phyloP scores from a whole-genome alignment of 495 filamentous ascomycete species.

The Beverwykella pulmonaria region DNA sequence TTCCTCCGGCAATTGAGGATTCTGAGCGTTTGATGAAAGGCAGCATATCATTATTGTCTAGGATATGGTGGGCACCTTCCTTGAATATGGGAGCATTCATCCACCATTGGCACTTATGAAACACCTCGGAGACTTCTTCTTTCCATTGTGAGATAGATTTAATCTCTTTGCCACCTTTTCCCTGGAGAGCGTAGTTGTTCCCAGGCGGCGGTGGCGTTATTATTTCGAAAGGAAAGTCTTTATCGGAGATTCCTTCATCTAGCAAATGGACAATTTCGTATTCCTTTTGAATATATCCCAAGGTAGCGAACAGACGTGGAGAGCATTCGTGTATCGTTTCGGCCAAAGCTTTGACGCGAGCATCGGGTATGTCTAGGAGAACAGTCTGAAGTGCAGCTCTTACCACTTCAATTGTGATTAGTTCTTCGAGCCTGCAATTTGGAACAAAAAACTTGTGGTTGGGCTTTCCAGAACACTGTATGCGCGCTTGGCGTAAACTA shows the following conservation, averaged over 20 bases:
- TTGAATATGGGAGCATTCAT: constrained; percentile 2
- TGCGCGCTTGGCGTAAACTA: background rate
- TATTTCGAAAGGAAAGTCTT: background rate
- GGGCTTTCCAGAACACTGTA: background rate
- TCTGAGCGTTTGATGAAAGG: background rate
- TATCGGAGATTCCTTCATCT: background rate
- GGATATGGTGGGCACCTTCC: background rate
- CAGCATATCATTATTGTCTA: constrained; percentile 1
- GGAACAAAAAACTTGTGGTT: constrained; percentile 12
- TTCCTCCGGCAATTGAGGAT: background rate
- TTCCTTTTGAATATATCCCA: constrained; percentile 17
- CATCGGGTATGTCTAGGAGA: background rate
- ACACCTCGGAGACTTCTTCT: background rate
- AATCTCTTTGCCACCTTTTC: background rate
- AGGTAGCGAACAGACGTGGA: constrained; percentile 19
- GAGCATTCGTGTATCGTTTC: background rate
- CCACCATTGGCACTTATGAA: background rate
- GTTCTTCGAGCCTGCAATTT: constrained; percentile 1
- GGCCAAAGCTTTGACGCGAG: background rate
- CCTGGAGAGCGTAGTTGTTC: background rate
- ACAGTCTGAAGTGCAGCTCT: background rate
- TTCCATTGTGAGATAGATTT: background rate
- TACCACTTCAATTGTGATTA: constrained; percentile 12
- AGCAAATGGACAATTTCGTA: background rate
- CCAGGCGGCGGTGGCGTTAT: background rate